These are phyloP conservation scores for Suillus subalutaceus DNA, from an alignment of 768 basidiomycete species.

Conservation along the genomic window DNA sequence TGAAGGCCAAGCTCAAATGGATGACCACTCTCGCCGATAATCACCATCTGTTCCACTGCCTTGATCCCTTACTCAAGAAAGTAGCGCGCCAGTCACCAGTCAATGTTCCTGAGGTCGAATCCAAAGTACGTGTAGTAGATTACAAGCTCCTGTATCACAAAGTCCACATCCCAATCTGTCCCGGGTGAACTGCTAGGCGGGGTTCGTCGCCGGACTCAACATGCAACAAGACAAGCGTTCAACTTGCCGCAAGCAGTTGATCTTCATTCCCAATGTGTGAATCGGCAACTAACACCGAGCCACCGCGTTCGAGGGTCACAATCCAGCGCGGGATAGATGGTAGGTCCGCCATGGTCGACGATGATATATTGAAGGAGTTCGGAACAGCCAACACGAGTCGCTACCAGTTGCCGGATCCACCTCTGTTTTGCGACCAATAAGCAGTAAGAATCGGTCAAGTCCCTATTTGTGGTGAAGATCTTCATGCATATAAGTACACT, in stretches of 20 bases:
- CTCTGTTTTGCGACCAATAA: neutral
- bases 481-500: neutral
- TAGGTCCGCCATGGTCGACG: no score
- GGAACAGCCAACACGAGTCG: no score
- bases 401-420: neutral
- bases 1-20: slow-evolving; percentile 3
- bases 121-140: neutral
- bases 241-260: no score
- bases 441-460: neutral
- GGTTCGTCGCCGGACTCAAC: no score
- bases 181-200: no score
- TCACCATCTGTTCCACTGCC: slow-evolving; percentile 15
- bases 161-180: neutral
- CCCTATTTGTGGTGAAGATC: neutral
- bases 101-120: neutral
- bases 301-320: no score
- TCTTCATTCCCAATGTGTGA: no score
- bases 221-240: no score
- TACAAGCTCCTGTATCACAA: neutral
- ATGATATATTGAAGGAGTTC: no score
- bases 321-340: no score
- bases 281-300: no score
- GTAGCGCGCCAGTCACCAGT: neutral
- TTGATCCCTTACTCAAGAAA: slow-evolving; percentile 14
- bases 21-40: slow-evolving; percentile 17